These are phyloP conservation scores for Suillus subluteus DNA, from an alignment of 768 basidiomycete species.

Conservation along the genomic window DNA sequence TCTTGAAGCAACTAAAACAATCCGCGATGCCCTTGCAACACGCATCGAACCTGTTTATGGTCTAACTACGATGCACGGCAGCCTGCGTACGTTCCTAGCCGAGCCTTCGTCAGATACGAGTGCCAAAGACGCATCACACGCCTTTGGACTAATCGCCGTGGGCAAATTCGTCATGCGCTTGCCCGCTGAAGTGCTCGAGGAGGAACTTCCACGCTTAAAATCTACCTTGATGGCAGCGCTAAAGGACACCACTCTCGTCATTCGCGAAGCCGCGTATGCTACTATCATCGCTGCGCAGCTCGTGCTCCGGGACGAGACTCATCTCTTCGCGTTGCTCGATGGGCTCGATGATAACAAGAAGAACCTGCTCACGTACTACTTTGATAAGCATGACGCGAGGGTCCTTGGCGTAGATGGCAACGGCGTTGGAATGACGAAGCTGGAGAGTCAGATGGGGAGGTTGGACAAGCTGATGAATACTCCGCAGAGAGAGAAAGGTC, in stretches of 20 bases:
- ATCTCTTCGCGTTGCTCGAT: slow-evolving; percentile 79
- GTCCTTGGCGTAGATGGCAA: slow-evolving; percentile 42
- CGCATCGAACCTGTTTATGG: slow-evolving; percentile 85
- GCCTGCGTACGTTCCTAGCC: slow-evolving; percentile 64
- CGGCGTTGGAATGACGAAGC: slow-evolving; percentile 62
- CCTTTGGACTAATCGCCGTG: slow-evolving; percentile 82
- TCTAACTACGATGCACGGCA: slow-evolving; percentile 79
- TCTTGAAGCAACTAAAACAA: slow-evolving; percentile 79
- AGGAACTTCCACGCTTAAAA: slow-evolving; percentile 80
- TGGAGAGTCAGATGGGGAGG: slow-evolving; percentile 81
- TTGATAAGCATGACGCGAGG: slow-evolving; percentile 83
- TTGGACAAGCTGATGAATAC: slow-evolving; percentile 81
- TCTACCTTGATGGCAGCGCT: slow-evolving; percentile 70
- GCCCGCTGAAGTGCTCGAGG: slow-evolving; percentile 83
- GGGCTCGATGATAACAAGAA: slow-evolving; percentile 90
- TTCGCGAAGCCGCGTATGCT: slow-evolving; percentile 83
- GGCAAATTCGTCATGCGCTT: slow-evolving; percentile 83
- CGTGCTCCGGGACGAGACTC: slow-evolving; percentile 80
- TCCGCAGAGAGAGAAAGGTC: slow-evolving; percentile 51
- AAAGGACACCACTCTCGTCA: slow-evolving; percentile 74
- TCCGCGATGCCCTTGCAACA: slow-evolving; percentile 73
- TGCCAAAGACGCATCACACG: slow-evolving; percentile 67
- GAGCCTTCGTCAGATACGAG: slow-evolving; percentile 55
- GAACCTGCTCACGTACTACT: slow-evolving; percentile 86
- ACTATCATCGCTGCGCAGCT: slow-evolving; percentile 84